A percentile compares a stretch with the other conserved stretches of the same genome.
phyloP scores from a whole-genome alignment of 345 rosid species.

The Bretschneidera sinensis region DNA sequence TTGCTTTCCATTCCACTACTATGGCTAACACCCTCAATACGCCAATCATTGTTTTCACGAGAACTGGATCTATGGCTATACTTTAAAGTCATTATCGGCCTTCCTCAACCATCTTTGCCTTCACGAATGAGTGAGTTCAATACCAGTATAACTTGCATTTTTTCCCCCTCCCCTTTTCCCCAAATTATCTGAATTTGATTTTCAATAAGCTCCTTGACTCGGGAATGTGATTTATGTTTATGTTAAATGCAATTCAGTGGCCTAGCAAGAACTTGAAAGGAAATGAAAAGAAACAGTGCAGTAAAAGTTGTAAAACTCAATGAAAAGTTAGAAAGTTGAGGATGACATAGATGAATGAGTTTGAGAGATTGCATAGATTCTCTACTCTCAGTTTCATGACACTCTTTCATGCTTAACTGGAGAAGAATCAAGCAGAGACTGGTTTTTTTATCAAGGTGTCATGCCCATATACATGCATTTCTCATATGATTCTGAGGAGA shows the following conservation, averaged over 20 bases:
- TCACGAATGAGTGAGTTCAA: constrained; percentile 79
- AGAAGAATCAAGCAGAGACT: constrained; percentile 87
- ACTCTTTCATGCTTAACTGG: constrained; percentile 34
- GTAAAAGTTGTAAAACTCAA: too few relatives aligned
- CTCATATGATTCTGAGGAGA: constrained; percentile 86
- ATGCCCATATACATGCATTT: constrained; percentile 81
- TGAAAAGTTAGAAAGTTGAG: neutral
- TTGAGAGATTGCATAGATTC: neutral
- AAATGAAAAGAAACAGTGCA: neutral
- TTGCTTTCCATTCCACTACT: constrained; percentile 88
- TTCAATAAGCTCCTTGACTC: neutral
- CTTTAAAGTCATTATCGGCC: constrained; percentile 86
- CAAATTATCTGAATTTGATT: constrained; percentile 1
- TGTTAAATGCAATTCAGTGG: neutral
- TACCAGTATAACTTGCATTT: neutral
- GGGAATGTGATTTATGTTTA: neutral
- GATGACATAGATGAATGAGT: neutral
- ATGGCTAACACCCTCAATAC: constrained; percentile 87
- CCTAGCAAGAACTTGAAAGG: neutral
- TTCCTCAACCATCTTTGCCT: constrained; percentile 78
- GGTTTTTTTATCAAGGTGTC: constrained; percentile 85
- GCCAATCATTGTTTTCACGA: constrained; percentile 82
- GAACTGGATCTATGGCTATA: constrained; percentile 93
- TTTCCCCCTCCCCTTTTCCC: neutral
- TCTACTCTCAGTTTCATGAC: neutral